These are phyloP conservation scores for Cephalotrichum gorgonifer DNA, from an alignment of 2,329 filamentous ascomycete species.

Conservation along the genomic window DNA sequence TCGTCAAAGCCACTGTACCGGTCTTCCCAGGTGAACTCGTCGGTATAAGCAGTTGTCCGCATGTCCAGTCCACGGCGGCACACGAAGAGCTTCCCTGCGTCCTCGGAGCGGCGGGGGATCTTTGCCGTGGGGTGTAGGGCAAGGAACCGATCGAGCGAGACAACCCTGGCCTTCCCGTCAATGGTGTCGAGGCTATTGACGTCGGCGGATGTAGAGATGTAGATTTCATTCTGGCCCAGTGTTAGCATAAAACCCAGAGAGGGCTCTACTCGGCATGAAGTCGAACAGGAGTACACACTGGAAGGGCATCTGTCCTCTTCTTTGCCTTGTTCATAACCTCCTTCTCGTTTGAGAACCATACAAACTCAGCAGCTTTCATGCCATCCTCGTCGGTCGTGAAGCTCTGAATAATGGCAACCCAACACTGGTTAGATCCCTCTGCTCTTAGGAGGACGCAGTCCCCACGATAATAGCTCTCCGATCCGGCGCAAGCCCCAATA, in stretches of 20 bases:
- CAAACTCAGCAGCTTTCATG: slow-evolving; percentile 74
- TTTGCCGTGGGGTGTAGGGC: slow-evolving; percentile 63
- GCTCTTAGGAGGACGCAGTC: slow-evolving; percentile 83
- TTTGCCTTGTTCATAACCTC: slow-evolving; percentile 78
- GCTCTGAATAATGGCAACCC: slow-evolving; percentile 81
- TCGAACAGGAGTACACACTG: slow-evolving; percentile 30
- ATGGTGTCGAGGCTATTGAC: slow-evolving; percentile 79
- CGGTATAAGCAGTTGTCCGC: slow-evolving; percentile 79
- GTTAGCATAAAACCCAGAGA: not conserved
- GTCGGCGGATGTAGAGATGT: slow-evolving; percentile 81
- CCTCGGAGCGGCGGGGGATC: slow-evolving; percentile 60
- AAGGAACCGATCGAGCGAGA: slow-evolving; percentile 62
- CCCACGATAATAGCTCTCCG: slow-evolving; percentile 69
- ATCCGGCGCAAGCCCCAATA: slow-evolving; percentile 71
- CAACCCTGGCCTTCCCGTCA: slow-evolving; percentile 74
- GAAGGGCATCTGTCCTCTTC: slow-evolving; percentile 70
- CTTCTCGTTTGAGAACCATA: slow-evolving; percentile 92
- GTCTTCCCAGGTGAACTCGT: slow-evolving; percentile 88
- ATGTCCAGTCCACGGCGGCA: slow-evolving; percentile 86
- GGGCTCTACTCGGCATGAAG: not conserved
- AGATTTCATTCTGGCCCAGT: slow-evolving; percentile 65
- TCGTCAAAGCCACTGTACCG: slow-evolving; percentile 57
- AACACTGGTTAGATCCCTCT: slow-evolving; percentile 76
- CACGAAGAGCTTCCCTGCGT: slow-evolving; percentile 78
- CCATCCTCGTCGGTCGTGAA: slow-evolving; percentile 68